These are phyloP conservation scores for Stachybotrys echinatus DNA, from an alignment of 2,329 filamentous ascomycete genomes.

Conservation along the genomic window DNA sequence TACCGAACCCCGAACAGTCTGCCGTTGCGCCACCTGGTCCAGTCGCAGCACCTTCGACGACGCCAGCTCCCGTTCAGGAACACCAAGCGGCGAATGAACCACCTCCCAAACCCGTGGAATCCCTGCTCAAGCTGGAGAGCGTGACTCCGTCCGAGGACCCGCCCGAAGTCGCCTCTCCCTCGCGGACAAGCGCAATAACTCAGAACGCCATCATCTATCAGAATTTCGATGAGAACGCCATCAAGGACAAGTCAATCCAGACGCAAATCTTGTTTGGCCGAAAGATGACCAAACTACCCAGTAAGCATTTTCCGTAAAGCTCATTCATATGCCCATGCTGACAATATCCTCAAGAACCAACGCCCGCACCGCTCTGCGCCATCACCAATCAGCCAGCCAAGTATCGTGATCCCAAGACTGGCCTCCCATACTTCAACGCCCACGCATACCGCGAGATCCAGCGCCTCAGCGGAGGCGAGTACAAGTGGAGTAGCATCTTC, in stretches of 20 bases:
- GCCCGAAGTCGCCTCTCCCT: conserved; percentile 14
- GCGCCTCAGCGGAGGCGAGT: conserved; percentile 65
- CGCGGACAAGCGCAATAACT: conserved; percentile 15
- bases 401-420: conserved; percentile 81
- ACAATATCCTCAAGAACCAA: conserved; percentile 30
- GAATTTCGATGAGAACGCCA: conserved; percentile 52
- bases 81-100: not conserved
- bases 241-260: conserved; percentile 52
- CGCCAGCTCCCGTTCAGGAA: conserved; percentile 7
- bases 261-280: conserved; percentile 54
- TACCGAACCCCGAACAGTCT: conserved; percentile 33
- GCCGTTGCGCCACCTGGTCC: conserved; percentile 12
- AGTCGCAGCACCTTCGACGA: conserved; percentile 10
- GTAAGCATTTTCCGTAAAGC: conserved; percentile 29
- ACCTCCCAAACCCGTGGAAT: not conserved
- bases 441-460: conserved; percentile 80
- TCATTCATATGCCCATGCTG: not conserved
- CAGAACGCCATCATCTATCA: conserved; percentile 56
- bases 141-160: conserved; percentile 10
- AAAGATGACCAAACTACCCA: conserved; percentile 52
- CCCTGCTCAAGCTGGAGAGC: not conserved
- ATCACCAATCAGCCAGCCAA: conserved; percentile 78
- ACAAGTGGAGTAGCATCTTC: conserved; percentile 75
- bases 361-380: conserved; percentile 58
- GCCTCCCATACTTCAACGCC: conserved; percentile 73